These are phyloP conservation scores for Pleurotus tuoliensis DNA, from an alignment of 768 basidiomycete species.

Conservation along the genomic window DNA sequence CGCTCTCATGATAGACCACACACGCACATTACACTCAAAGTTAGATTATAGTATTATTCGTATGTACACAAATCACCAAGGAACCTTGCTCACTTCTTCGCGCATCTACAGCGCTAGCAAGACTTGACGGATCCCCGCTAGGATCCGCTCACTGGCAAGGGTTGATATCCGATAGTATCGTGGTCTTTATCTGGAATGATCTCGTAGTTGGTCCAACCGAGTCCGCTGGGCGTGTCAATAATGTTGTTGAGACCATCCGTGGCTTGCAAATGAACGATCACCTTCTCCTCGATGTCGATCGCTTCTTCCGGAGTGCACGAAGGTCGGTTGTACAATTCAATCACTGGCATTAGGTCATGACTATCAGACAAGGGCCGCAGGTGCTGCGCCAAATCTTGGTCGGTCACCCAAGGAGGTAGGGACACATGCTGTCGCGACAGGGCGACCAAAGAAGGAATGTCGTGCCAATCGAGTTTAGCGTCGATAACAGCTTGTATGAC, in stretches of 20 bases:
- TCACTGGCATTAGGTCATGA: background rate
- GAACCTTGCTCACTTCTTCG: too few relatives aligned
- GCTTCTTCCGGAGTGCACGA: background rate
- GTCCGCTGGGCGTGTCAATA: background rate
- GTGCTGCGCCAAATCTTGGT: background rate
- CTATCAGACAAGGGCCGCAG: background rate
- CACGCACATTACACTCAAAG: background rate
- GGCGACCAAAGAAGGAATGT: background rate
- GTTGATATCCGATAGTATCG: slow-evolving; percentile 3
- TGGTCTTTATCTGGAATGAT: slow-evolving; percentile 3
- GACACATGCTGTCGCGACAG: background rate
- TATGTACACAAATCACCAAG: too few relatives aligned
- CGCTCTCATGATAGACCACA: too few relatives aligned
- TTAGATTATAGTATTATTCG: background rate
- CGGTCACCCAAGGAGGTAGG: background rate
- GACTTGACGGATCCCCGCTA: background rate
- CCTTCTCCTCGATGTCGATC: slow-evolving; percentile 6
- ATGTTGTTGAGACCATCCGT: background rate
- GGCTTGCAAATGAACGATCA: slow-evolving; percentile 5
- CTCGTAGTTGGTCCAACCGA: slow-evolving; percentile 6
- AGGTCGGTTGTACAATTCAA: background rate
- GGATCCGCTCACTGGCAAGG: background rate
- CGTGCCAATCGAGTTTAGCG: slow-evolving; percentile 9
- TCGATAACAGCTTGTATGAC: background rate
- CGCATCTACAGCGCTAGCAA: background rate